Evolutionary conservation across 2,329 filamentous ascomycete species (phyloP), one percentile per base, ranked within the genome.

Genomic region (Elsinoe fawcettii): DNA sequence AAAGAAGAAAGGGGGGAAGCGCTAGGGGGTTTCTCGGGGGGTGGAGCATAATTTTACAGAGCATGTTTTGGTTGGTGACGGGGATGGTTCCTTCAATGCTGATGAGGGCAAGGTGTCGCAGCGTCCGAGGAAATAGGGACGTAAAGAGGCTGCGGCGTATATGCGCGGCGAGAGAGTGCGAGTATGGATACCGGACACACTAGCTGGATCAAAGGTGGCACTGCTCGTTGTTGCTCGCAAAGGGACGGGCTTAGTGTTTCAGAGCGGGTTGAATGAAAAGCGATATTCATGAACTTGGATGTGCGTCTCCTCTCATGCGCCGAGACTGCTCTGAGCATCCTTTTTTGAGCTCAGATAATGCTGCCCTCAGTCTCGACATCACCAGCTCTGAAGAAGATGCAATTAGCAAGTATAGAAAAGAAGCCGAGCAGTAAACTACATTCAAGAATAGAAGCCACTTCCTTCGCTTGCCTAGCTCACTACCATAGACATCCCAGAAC

Each of bases 1-100:
- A 74, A 84, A 88, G 67, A 91, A 92, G 72, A 60, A 62, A 36
- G 66, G 65, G 58, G 41, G 36, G 43, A 64, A 60, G 51, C 54
- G 54, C 18, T 56, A 46, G 41, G 20, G 14, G 49, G 5, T 16
- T 39, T 20, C 41, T n/a, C 49, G 12, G 49, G 9, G n/a, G n/a
- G n/a, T n/a, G n/a, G n/a, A n/a, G n/a, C n/a, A n/a, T n/a, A n/a
- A n/a, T n/a, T n/a, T n/a, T n/a, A n/a, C n/a, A n/a, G n/a, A n/a
- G n/a, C n/a, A n/a, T n/a, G n/a, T n/a, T n/a, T n/a, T n/a, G n/a
- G n/a, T n/a, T n/a, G 23, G n/a, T 51, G 12, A 18, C 2, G 18
- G 16, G 12, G 46, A 25, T 12, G 46, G 16, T 2, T 27, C 20
- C 18, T 46, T 51, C 11, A n/a, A 32, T 5, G 25, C 20, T 16